These are phyloP conservation scores for Herpomyces periplanetae DNA, from an alignment of 2,329 filamentous ascomycete species.

Conservation along the genomic window DNA sequence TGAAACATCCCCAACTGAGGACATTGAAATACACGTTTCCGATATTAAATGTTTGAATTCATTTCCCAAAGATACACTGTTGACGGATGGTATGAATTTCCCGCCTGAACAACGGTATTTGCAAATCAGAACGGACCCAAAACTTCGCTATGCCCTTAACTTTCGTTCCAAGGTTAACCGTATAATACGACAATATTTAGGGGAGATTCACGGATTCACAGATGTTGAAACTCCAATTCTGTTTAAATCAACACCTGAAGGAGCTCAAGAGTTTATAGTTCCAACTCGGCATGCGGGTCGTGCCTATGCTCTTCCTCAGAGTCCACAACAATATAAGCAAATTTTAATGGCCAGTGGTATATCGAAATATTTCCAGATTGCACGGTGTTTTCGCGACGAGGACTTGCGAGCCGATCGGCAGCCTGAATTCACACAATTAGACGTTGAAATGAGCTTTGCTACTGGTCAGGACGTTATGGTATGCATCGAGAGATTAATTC, in stretches of 20 bases:
- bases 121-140: conserved; percentile 33
- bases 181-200: conserved; percentile 15
- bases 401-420: conserved; percentile 68
- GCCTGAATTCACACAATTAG: conserved; percentile 81
- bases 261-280: conserved; percentile 70
- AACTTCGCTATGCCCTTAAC: conserved; percentile 23
- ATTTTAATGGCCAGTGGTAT: conserved; percentile 76
- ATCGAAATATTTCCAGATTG: conserved; percentile 53
- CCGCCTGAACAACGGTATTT: conserved; percentile 35
- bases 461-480: conserved; percentile 27
- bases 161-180: conserved; percentile 22
- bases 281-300: conserved; percentile 34
- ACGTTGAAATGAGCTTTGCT: conserved; percentile 72
- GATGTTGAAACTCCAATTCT: conserved; percentile 72
- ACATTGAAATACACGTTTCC: conserved; percentile 19
- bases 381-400: conserved; percentile 76
- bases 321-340: conserved; percentile 94
- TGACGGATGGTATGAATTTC: conserved; percentile 32
- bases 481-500: conserved; percentile 14
- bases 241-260: conserved; percentile 91
- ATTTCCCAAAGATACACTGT: conserved; percentile 33
- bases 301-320: conserved; percentile 74
- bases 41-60: conserved; percentile 25
- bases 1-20: conserved; percentile 6
- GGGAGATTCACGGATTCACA: conserved; percentile 16